Conservation (phyloP, 2,329 filamentous ascomycete genomes). For the Penicillium sp. region DNA sequence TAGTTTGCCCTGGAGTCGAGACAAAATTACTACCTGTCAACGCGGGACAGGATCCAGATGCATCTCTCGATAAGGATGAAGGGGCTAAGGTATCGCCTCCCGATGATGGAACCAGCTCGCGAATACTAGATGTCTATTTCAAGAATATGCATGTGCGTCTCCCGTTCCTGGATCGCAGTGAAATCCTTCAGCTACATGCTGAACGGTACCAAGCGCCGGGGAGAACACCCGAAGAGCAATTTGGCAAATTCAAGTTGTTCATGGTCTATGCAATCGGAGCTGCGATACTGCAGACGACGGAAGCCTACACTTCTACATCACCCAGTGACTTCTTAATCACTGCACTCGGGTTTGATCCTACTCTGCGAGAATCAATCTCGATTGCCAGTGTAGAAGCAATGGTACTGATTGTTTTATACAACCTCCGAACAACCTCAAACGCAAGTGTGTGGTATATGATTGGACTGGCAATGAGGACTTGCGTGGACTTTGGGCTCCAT, state of each 20-base stretch:
- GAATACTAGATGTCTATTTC: slow-evolving; percentile 21
- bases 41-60: neutral
- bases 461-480: slow-evolving; percentile 27
- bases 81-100: slow-evolving; percentile 4
- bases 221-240: slow-evolving; percentile 6
- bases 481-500: slow-evolving; percentile 26
- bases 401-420: slow-evolving; percentile 23
- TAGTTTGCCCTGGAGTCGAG: slow-evolving; percentile 13
- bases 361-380: slow-evolving; percentile 8
- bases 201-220: neutral
- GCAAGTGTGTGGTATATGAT: slow-evolving; percentile 28
- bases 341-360: slow-evolving; percentile 15
- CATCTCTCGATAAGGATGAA: neutral
- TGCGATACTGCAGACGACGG: slow-evolving; percentile 16
- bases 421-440: slow-evolving; percentile 21
- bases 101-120: slow-evolving; percentile 10
- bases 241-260: slow-evolving; percentile 21
- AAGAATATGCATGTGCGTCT: slow-evolving; percentile 20
- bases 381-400: slow-evolving; percentile 23
- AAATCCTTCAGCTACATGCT: slow-evolving; percentile 14
- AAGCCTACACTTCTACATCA: slow-evolving; percentile 14
- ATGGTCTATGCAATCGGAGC: slow-evolving; percentile 25
- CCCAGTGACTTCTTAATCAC: slow-evolving; percentile 11
- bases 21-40: slow-evolving; percentile 7
- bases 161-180: slow-evolving; percentile 15